A percentile compares a stretch with the other conserved stretches of the same genome.
These are phyloP conservation scores for Venturia pyrina DNA, from an alignment of 2,329 filamentous ascomycete species.

Conservation along the genomic window DNA sequence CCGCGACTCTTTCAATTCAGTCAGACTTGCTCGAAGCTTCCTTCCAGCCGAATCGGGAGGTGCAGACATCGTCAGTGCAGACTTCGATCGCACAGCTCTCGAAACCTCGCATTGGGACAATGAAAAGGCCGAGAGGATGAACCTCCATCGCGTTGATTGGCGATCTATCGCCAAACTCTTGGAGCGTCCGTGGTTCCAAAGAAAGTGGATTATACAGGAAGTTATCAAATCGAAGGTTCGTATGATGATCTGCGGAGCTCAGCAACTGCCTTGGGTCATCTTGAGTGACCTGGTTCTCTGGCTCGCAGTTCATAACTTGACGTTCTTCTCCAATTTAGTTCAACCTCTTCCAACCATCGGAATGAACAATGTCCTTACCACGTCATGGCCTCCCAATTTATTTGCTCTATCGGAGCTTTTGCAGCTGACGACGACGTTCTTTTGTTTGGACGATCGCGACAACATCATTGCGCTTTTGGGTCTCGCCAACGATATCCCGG, in stretches of 20 bases:
- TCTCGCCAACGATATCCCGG: not conserved
- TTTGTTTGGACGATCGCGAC: not conserved
- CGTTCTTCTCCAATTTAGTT: not conserved
- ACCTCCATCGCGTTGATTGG: not conserved
- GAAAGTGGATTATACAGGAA: not conserved
- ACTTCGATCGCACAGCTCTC: not conserved
- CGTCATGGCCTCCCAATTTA: not conserved
- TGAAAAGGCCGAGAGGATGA: not conserved
- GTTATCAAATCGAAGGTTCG: not conserved
- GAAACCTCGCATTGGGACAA: not conserved
- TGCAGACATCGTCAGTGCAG: not conserved
- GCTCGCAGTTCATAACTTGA: not conserved
- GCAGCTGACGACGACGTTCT: not conserved
- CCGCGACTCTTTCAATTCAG: not conserved
- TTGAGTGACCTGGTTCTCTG: not conserved
- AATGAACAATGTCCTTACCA: not conserved
- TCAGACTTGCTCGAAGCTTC: not conserved
- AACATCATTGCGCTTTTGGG: not conserved
- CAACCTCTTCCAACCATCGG: not conserved
- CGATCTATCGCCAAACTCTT: not conserved
- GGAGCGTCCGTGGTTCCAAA: not conserved
- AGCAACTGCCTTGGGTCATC: not conserved
- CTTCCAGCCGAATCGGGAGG: not conserved
- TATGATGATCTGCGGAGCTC: not conserved
- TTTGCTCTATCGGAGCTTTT: not conserved